Evolutionary conservation across 495 filamentous ascomycete species (phyloP).

Genomic region (Evansstolkia leycettana): DNA sequence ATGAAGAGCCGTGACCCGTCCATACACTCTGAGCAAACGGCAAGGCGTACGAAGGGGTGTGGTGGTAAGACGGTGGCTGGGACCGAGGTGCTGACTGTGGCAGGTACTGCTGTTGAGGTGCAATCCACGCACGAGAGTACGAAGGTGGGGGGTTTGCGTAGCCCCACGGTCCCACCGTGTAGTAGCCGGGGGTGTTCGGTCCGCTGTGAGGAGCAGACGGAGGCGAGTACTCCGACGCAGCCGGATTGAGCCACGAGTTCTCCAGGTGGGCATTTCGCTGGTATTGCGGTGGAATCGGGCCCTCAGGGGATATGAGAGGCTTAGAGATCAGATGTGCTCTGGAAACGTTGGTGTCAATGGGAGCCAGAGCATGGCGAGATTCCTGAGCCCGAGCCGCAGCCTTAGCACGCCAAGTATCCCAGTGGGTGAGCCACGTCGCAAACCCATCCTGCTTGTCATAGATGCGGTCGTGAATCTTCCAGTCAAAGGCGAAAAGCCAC

Average conservation of each 20-base stretch:
- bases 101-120: conserved; percentile 37
- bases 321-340: conserved; percentile 33
- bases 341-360: conserved; percentile 56
- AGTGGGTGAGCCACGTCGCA: conserved; percentile 68
- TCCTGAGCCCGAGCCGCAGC: conserved; percentile 41
- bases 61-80: conserved; percentile 39
- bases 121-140: conserved; percentile 29
- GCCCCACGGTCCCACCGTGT: conserved; percentile 41
- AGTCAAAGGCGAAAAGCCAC: conserved; percentile 77
- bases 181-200: conserved; percentile 48
- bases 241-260: conserved; percentile 39
- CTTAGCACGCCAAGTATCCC: conserved; percentile 65
- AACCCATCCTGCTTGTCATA: conserved; percentile 69
- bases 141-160: conserved; percentile 41
- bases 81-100: conserved; percentile 26
- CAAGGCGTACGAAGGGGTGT: conserved; percentile 38
- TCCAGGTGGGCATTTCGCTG: conserved; percentile 36
- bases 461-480: conserved; percentile 81
- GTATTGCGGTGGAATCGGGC: conserved; percentile 38
- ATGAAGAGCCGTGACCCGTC: conserved; percentile 50
- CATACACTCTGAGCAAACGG: conserved; percentile 47
- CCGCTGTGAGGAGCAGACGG: conserved; percentile 58
- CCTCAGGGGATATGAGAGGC: conserved; percentile 37
- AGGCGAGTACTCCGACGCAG: conserved; percentile 51
- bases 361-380: conserved; percentile 47